Evolutionary conservation across 331 rosid genomes (phyloP), one percentile per base, ranked within the genome.

Genomic region (Malus hybrid): DNA sequence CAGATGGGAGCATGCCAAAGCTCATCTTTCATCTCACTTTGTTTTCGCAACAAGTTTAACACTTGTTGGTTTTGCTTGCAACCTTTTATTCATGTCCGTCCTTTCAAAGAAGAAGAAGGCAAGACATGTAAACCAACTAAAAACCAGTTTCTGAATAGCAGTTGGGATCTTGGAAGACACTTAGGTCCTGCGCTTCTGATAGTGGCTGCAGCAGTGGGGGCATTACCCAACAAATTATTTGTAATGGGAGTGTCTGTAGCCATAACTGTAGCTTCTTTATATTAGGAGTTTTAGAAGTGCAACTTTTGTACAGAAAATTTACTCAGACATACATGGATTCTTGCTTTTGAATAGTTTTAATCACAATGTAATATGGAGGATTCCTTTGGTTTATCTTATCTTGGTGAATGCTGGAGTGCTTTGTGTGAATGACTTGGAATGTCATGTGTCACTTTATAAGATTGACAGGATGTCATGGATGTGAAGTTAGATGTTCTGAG

Each of bases 61-160:
- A 84, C 88, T 91, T 91, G 96, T 90, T 91, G 88, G 85, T 87
- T 88, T 89, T 87, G 85, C 86, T 86, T 88, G 90, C 89, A 63
- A 87, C 74, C 85, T 78, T 85, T 83, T 81, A 65, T 79, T 73
- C 82, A 78, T 83, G 83, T 81, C 82, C 89, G 42, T 87, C 90
- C 76, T 79, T 86, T 84, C 88, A 83, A 90, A 79, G 87, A 74
- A 70, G 87, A 83, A 80, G 88, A 87, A 74, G 88, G 82, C 88
- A 79, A 85, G 86, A 78, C 74, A 80, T 83, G 79, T 83, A 82
- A 78, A 82, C 89, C 85, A 77, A 83, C 88, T 85, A 83, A 80
- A 80, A 83, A 87, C 87, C 75, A 84, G 83, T 84, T 86, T 83
- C 72, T 76, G 87, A 83, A 72, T 74, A 82, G 94, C 86, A 77